phyloP scores from a whole-genome alignment of 495 filamentous ascomycete genomes.

The Rhizodiscina lignyota region DNA sequence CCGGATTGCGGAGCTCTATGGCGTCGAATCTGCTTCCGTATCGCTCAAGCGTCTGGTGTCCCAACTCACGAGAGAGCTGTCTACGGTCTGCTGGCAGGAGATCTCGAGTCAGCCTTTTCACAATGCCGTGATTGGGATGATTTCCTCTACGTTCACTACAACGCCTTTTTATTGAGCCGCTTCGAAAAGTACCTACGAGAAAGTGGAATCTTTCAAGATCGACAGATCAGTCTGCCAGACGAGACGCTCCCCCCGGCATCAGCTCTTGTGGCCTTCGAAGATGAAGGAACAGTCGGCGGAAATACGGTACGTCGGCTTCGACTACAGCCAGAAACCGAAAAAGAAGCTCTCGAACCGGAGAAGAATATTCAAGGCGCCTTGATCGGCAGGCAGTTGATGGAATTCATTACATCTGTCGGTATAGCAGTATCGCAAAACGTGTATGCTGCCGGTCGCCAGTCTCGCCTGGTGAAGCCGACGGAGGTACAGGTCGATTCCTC shows the following conservation, averaged over 20 bases:
- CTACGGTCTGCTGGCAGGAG: conserved; percentile 73
- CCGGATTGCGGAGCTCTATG: conserved; percentile 41
- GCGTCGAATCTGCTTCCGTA: conserved; percentile 65
- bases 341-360: conserved; percentile 35
- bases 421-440: conserved; percentile 31
- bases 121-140: conserved; percentile 78
- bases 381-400: conserved; percentile 37
- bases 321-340: conserved; percentile 24
- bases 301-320: conserved; percentile 35
- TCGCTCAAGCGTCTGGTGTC: conserved; percentile 48
- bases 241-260: conserved; percentile 35
- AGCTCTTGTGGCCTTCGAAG: conserved; percentile 34
- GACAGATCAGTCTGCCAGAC: conserved; percentile 20
- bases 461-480: conserved; percentile 30
- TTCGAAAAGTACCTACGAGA: conserved; percentile 42
- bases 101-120: conserved; percentile 55
- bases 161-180: conserved; percentile 53
- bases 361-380: conserved; percentile 53
- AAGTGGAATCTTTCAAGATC: conserved; percentile 25
- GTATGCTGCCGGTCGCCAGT: conserved; percentile 26
- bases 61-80: conserved; percentile 75
- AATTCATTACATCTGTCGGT: conserved; percentile 43
- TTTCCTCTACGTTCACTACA: conserved; percentile 79
- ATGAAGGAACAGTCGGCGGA: conserved; percentile 29
- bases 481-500: conserved; percentile 2